phyloP scores from a whole-genome alignment of 2,329 filamentous ascomycete genomes.

The Aspergillus sojae region DNA sequence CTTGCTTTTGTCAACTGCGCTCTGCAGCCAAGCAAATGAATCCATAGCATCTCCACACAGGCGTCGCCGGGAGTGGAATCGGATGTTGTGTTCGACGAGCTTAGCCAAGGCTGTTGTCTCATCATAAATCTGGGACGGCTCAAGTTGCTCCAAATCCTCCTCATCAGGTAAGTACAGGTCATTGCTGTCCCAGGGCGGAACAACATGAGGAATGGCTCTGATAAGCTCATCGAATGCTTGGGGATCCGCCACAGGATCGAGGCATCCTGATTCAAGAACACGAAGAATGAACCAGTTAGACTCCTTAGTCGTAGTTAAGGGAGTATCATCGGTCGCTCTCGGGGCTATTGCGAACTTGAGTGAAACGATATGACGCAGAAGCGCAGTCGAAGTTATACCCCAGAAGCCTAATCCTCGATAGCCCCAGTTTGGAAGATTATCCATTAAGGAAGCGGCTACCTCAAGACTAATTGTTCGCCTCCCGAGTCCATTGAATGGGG shows the following conservation, averaged over 20 bases:
- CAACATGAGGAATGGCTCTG: conserved; percentile 33
- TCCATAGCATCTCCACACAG: conserved; percentile 33
- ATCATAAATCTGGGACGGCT: conserved; percentile 34
- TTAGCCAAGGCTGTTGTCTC: conserved; percentile 37
- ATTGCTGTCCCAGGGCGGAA: conserved; percentile 35
- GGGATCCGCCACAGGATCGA: conserved; percentile 50
- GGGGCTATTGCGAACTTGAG: conserved; percentile 23
- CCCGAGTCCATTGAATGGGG: conserved; percentile 45
- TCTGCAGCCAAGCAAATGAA: conserved; percentile 36
- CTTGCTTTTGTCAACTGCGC: conserved; percentile 40
- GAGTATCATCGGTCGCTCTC: conserved; percentile 20
- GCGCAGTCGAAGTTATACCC: conserved; percentile 35
- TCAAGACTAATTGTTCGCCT: conserved; percentile 59
- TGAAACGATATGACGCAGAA: conserved; percentile 23
- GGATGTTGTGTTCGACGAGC: conserved; percentile 37
- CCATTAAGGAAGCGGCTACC: conserved; percentile 58
- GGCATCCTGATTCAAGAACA: conserved; percentile 52
- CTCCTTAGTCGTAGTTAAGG: conserved; percentile 32
- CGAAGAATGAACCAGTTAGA: conserved; percentile 50
- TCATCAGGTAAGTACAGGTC: conserved; percentile 20
- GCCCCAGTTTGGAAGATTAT: conserved; percentile 52
- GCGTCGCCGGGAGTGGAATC: conserved; percentile 25
- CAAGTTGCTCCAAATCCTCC: conserved; percentile 25
- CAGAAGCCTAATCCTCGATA: conserved; percentile 43
- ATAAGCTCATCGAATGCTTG: conserved; percentile 45